Base-by-base conservation (phyloP, 305 asterid species). In the Rubia peregrina region DNA sequence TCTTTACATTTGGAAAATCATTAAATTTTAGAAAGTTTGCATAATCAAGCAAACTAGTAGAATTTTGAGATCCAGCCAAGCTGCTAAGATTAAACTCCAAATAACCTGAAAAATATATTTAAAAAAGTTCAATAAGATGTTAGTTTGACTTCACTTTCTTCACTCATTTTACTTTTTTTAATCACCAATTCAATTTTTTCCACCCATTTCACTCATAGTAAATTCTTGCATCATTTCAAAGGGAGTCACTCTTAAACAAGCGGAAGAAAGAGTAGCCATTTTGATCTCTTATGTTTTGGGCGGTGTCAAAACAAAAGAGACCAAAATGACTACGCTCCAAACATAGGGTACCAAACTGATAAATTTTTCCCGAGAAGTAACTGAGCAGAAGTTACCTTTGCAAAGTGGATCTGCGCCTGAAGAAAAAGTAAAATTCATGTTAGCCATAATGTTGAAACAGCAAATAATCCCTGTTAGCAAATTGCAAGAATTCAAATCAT, bases 341-440 rank as follows among this genome's bases (percentile, higher is more conserved):
- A 26, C 9, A 41, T 41, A 41, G 16, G 14, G 51, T 3, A 46
- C 51, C 51, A 46, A 48, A 48, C n/a, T 0, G 14, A 14, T 48
- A n/a, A 48, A 17, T 13, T 48, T 48, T 48, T 7, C 19, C 8
- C 16, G 16, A 14, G 55, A 48, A 48, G 55, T 65, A 71, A 57
- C 19, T 44, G 56, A 65, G 56, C 59, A 62, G 26, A 36, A 51
- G 76, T 70, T 84, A 89, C 96, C 83, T 87, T 81, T 78, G 85
- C 81, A 91, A 73, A 67, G 82, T 83, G 55, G 89, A 80, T 49
- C 64, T 79, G 60, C 88, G 86, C 88, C 91, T 91, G 95, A 48
- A 67, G 69, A 41, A 74, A 81, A 69, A 71, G 53, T 63, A 69
- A 75, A 13, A 73, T 12, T 49, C n/a, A 61, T 51, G 40, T 74